Percentiles rank a stretch among this genome's conserved stretches.
Evolutionary conservation across 2,329 filamentous ascomycete species (phyloP).

Genomic region (Pyrenochaeta sp.): DNA sequence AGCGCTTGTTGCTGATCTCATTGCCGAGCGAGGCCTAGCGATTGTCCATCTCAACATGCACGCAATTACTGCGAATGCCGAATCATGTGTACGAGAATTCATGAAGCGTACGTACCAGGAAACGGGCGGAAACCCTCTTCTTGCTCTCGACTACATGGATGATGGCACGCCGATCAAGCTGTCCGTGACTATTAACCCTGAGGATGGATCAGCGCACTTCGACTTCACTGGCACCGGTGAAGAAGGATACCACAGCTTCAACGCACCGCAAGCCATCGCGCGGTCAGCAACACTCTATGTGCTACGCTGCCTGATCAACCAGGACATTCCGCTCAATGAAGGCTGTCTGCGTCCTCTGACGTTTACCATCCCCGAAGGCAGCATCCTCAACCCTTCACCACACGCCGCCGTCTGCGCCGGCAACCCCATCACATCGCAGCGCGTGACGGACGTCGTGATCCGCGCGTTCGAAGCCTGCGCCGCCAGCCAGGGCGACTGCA

Average conservation of each 20-base stretch:
- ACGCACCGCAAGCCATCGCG: slow-evolving; percentile 26
- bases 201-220: slow-evolving; percentile 12
- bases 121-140: slow-evolving; percentile 21
- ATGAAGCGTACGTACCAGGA: slow-evolving; percentile 28
- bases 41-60: slow-evolving; percentile 53
- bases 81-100: slow-evolving; percentile 41
- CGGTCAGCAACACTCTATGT: slow-evolving; percentile 52
- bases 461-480: slow-evolving; percentile 18
- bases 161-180: slow-evolving; percentile 18
- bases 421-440: slow-evolving; percentile 19
- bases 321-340: slow-evolving; percentile 52
- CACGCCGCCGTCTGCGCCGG: slow-evolving; percentile 41
- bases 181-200: slow-evolving; percentile 10
- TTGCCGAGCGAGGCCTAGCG: slow-evolving; percentile 43
- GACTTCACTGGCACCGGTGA: slow-evolving; percentile 20
- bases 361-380: slow-evolving; percentile 42
- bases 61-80: slow-evolving; percentile 48
- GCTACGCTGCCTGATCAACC: slow-evolving; percentile 45
- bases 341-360: slow-evolving; percentile 49
- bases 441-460: slow-evolving; percentile 29
- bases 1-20: slow-evolving; percentile 44
- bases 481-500: slow-evolving; percentile 25
- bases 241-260: slow-evolving; percentile 16
- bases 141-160: slow-evolving; percentile 23
- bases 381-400: slow-evolving; percentile 46